Percentiles rank a stretch among this genome's conserved stretches.
phyloP scores from a whole-genome alignment of 106 monocot species.

The Phalaenopsis equestris region DNA sequence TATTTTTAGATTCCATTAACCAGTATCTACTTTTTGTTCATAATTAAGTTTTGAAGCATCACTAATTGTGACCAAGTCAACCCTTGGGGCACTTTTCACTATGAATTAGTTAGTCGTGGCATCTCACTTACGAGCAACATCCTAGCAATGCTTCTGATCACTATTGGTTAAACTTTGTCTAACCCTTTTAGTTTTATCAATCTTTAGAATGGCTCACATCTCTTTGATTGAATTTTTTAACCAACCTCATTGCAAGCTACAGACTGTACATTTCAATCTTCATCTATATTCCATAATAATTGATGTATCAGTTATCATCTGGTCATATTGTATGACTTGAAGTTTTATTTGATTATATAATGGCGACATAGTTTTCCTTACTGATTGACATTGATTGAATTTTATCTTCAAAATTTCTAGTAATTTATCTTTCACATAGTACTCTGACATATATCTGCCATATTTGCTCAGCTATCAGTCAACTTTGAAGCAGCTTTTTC shows the following conservation, averaged over 20 bases:
- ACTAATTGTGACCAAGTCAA: neutral
- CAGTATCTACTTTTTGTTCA: too few relatives aligned
- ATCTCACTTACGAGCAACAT: neutral
- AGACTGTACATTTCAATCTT: neutral
- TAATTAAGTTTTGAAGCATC: too few relatives aligned
- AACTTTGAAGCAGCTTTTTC: constrained; percentile 77
- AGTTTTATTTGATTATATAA: neutral
- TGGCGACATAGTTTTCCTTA: neutral
- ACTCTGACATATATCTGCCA: constrained; percentile 6
- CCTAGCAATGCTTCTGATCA: neutral
- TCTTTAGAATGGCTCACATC: neutral
- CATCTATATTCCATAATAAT: neutral
- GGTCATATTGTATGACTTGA: neutral
- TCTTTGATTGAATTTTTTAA: neutral
- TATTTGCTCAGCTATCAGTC: constrained; percentile 62
- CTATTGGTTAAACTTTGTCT: neutral
- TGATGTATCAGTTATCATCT: neutral
- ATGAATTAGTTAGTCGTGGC: neutral
- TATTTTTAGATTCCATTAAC: neutral
- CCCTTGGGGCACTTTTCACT: neutral
- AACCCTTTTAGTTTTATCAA: neutral
- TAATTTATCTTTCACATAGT: neutral
- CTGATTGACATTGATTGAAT: neutral
- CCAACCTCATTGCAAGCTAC: neutral
- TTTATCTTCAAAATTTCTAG: neutral